Evolutionary conservation across 1,284 basidiomycete species (phyloP), one percentile per base, ranked within the genome.

Genomic region (Caloboletus firmus): DNA sequence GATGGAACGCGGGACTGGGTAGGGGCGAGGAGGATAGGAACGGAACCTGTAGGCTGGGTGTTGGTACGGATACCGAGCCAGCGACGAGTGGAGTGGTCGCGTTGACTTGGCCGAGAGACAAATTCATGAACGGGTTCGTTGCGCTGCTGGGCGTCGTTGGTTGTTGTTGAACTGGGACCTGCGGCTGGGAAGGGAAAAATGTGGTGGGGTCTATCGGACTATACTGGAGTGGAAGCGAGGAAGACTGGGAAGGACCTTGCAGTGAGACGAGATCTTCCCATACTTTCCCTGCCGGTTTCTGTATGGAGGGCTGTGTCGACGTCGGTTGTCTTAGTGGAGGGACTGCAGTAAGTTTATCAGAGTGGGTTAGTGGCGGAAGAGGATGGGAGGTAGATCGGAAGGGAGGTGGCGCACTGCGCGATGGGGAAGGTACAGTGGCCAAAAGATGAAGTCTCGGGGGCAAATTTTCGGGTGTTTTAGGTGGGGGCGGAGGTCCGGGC

Each of bases 211-310:
- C 17, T 5, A 43, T 40, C 7, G 62, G 46, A 17, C 45, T 59
- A 58, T 78, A 84, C 62, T 84, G 83, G 12, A 84, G 70, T 10
- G 82, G 83, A 31, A 84, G 72, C 1, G 83, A 79, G 0, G 81
- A 78, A 40, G 72, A 73, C 34, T 74, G 62, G 2, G 77, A 66
- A 6, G 79, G 68, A 3, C 59, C 67, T 56, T 81, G 78, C 17
- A 84, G 66, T 13, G 79, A 78, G 30, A 78, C 69, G 20, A 85
- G 72, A 61, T 84, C 81, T 37, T 77, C 71, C 82, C 79, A 84
- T 10, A 78, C 73, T 34, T 76, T 71, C 24, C 62, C 60, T 17
- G 54, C 52, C 37, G 63, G 59, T 18, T 59, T 59, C 43, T 60
- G 66, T 11, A 52, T 46, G 12, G 57, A 58, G 20, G 61, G 52